Base-by-base conservation (phyloP, 1,284 basidiomycete species). In the Gyrodon tennesseensis region DNA sequence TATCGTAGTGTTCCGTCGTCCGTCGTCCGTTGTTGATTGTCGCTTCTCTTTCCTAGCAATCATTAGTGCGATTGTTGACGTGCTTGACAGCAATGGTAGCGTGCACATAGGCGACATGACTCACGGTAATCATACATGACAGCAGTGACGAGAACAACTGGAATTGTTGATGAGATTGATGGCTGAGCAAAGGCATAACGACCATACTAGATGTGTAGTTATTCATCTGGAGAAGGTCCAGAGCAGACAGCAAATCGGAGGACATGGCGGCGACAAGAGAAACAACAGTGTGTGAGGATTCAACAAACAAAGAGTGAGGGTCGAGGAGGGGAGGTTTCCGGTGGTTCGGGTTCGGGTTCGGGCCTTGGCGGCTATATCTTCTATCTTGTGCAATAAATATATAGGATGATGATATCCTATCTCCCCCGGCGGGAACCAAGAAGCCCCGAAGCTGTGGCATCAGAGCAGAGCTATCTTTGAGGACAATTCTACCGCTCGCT, bases 91-190 rank as follows among this genome's bases (percentile, higher is more conserved):
- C n/a, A 49, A 19, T 13, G 23, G 25, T 1, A 37, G 15, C 16
- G 4, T 12, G 15, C 21, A 29, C 12, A 51, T 5, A 11, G 40
- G 39, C 7, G 44, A 37, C 7, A 9, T 48, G 27, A 62, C 58
- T 65, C 40, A 41, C 40, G 2, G 21, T 41, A 65, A 39, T 65
- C 64, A 48, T 65, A 65, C 40, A 37, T 43, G 13, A 66, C 48
- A 9, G 44, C 53, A 9, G 48, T 43, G 12, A 59, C 1, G 6
- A n/a, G 8, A 1, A n/a, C 16, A 13, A 54, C 65, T 67, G 21
- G 2, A 1, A 2, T n/a, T 0, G 13, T 44, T 4, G 21, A 19
- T 59, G 8, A 55, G 49, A 48, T 37, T 12, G 19, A 27, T 44
- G 13, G 7, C 21, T 21, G 19, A 23, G 12, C 6, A 6, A 34